Conservation (phyloP, 1,139 yeast genomes). For the Kurtzmaniella quercitrusa region DNA sequence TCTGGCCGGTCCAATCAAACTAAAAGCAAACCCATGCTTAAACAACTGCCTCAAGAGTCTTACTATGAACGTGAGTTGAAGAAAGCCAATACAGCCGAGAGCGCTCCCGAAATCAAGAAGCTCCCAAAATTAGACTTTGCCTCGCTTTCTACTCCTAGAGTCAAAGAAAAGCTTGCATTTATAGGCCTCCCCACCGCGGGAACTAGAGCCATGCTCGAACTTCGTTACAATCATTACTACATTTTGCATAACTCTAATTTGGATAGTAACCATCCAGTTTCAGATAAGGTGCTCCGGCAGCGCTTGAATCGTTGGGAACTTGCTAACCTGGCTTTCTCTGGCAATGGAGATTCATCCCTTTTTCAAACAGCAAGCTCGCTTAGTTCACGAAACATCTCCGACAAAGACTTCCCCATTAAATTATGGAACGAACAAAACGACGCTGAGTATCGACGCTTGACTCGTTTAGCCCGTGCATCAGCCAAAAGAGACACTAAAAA, state of each 20-base stretch:
- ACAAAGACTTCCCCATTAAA: constrained; percentile 37
- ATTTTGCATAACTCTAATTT: constrained; percentile 79
- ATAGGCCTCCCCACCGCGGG: constrained; percentile 62
- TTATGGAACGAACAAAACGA: constrained; percentile 51
- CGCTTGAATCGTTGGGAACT: constrained; percentile 69
- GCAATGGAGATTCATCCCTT: constrained; percentile 14
- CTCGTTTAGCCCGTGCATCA: constrained; percentile 44
- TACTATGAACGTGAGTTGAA: neutral
- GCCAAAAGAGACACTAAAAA: constrained; percentile 15
- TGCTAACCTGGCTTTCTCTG: constrained; percentile 32
- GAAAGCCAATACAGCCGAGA: neutral
- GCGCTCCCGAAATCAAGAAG: constrained; percentile 16
- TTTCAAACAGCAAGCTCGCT: constrained; percentile 24
- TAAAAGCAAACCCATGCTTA: neutral
- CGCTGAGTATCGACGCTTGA: constrained; percentile 50
- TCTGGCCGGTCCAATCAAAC: neutral
- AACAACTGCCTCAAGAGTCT: neutral
- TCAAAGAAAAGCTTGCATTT: constrained; percentile 56
- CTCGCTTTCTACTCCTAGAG: constrained; percentile 54
- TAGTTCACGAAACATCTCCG: constrained; percentile 27
- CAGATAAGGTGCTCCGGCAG: constrained; percentile 50
- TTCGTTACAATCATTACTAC: constrained; percentile 74
- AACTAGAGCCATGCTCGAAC: constrained; percentile 57
- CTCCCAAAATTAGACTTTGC: constrained; percentile 63
- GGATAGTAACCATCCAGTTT: constrained; percentile 68